Percentiles rank a stretch among this genome's conserved stretches.
Conservation (phyloP, 306 rosid species). For the Clitoria ternatea region DNA sequence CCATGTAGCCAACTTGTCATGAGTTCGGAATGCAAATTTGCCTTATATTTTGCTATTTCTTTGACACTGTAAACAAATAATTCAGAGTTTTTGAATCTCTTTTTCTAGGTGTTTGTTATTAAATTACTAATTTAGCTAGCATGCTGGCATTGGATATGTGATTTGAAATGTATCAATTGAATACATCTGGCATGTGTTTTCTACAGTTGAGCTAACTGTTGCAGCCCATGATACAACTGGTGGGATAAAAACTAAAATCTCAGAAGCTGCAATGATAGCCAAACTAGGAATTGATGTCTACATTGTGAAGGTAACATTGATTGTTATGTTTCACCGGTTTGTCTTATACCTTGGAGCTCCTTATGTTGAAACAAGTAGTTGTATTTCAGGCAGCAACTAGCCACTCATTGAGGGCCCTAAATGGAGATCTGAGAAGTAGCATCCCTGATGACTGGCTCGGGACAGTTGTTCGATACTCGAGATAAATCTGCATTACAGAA, state of each 20-base stretch:
- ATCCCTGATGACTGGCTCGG: constrained; percentile 91
- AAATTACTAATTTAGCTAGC: neutral
- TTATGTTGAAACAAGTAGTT: constrained; percentile 13
- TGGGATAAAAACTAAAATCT: constrained; percentile 78
- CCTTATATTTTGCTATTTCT: neutral
- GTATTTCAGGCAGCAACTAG: constrained; percentile 79
- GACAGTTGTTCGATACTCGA: constrained; percentile 54
- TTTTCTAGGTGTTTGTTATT: neutral
- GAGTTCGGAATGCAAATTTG: neutral
- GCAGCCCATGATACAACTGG: constrained; percentile 93
- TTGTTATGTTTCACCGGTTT: neutral
- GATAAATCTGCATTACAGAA: constrained; percentile 17
- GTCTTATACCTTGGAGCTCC: neutral
- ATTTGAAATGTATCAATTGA: neutral
- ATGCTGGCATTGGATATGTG: neutral
- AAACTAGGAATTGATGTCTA: constrained; percentile 81
- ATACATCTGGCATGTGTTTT: neutral
- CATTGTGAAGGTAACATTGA: constrained; percentile 62
- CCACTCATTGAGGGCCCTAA: constrained; percentile 68
- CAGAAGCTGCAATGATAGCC: constrained; percentile 91
- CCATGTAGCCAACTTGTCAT: neutral
- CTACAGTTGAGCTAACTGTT: constrained; percentile 53
- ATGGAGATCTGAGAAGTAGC: constrained; percentile 57
- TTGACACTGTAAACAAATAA: neutral
- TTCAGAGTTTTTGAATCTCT: neutral